Evolutionary conservation across 768 basidiomycete genomes (phyloP).

Genomic region (Macrolepiota albuminosa): DNA sequence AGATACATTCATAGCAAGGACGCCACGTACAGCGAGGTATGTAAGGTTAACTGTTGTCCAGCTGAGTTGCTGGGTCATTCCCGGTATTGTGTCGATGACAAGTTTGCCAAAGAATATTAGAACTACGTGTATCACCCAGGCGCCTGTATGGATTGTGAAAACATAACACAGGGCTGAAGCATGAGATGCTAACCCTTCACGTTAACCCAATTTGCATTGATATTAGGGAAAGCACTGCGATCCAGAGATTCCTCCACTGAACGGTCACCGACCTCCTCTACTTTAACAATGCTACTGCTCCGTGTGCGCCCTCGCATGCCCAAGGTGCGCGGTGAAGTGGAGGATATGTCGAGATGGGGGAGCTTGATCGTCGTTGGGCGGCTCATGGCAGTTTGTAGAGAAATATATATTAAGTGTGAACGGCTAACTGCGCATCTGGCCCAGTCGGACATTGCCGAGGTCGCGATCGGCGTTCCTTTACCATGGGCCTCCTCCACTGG

Average conservation of each 20-base stretch:
- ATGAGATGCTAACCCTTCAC: constrained; percentile 61
- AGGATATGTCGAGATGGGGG: constrained; percentile 40
- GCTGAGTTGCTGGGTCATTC: constrained; percentile 89
- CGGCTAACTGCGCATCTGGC: constrained; percentile 13
- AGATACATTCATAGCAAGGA: not conserved
- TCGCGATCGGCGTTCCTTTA: constrained; percentile 2
- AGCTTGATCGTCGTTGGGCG: constrained; percentile 52
- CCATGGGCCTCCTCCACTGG: constrained; percentile 62
- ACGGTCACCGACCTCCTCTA: constrained; percentile 74
- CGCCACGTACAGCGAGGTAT: constrained; percentile 76
- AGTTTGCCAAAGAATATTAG: constrained; percentile 89
- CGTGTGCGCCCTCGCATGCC: constrained; percentile 42
- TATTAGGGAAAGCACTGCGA: constrained; percentile 75
- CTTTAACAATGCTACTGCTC: constrained; percentile 76
- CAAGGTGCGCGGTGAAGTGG: constrained; percentile 13
- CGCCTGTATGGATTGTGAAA: constrained; percentile 49
- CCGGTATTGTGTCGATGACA: constrained; percentile 89
- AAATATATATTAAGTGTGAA: constrained; percentile 1
- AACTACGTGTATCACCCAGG: constrained; percentile 96
- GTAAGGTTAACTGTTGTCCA: constrained; percentile 93
- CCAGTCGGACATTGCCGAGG: constrained; percentile 24
- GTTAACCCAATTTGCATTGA: constrained; percentile 93
- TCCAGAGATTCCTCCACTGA: constrained; percentile 73
- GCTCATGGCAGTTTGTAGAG: constrained; percentile 33
- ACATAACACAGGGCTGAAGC: not conserved